Percentiles rank a stretch among this genome's conserved stretches.
These are phyloP conservation scores for Musa beccarii DNA, from an alignment of 176 grass and related monocot genomes.

Conservation along the genomic window DNA sequence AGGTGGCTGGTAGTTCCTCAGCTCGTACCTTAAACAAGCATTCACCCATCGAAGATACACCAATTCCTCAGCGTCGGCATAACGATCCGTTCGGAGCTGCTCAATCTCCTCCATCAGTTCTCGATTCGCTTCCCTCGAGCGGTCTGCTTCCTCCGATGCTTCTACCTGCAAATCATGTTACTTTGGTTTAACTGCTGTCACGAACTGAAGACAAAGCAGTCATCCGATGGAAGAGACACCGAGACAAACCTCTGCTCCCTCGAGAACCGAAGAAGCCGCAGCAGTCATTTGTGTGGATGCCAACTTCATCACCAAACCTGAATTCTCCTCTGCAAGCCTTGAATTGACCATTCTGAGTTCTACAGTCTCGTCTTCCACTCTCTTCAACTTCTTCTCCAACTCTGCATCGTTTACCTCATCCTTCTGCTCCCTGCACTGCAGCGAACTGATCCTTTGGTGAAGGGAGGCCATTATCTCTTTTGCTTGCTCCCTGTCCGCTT, in stretches of 20 bases:
- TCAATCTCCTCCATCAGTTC: slow-evolving; percentile 52
- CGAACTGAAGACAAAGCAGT: background rate
- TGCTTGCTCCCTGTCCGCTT: slow-evolving; percentile 35
- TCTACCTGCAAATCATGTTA: slow-evolving; percentile 27
- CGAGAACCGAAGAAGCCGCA: slow-evolving; percentile 32
- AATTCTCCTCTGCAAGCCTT: slow-evolving; percentile 62
- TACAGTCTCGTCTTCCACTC: slow-evolving; percentile 43
- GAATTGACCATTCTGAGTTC: slow-evolving; percentile 50
- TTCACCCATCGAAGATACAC: slow-evolving; percentile 94
- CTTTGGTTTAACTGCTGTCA: background rate
- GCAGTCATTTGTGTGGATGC: slow-evolving; percentile 36
- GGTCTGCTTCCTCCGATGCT: slow-evolving; percentile 26
- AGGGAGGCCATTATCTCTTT: slow-evolving; percentile 47
- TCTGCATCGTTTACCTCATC: slow-evolving; percentile 23
- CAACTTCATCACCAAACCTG: slow-evolving; percentile 37
- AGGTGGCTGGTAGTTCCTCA: slow-evolving; percentile 30
- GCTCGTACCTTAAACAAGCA: slow-evolving; percentile 70
- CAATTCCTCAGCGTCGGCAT: slow-evolving; percentile 54
- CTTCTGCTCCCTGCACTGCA: slow-evolving; percentile 28
- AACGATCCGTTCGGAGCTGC: slow-evolving; percentile 52
- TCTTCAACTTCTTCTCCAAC: slow-evolving; percentile 42
- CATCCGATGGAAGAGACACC: background rate
- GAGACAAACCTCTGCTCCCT: slow-evolving; percentile 44
- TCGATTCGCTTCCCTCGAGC: slow-evolving; percentile 44
- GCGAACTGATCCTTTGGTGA: slow-evolving; percentile 26